Evolutionary conservation across 306 rosid genomes (phyloP).

Genomic region (Castanea crenata): DNA sequence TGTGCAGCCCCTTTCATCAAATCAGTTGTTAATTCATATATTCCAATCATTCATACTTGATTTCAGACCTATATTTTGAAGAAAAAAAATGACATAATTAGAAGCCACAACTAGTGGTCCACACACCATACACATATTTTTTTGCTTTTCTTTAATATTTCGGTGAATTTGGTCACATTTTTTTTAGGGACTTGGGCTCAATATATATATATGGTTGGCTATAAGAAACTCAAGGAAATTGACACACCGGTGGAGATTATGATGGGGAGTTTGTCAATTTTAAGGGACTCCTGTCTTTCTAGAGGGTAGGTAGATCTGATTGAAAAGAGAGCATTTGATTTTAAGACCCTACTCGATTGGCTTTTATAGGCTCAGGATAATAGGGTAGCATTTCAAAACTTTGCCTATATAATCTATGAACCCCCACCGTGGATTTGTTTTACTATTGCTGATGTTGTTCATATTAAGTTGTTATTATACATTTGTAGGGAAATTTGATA

Average conservation of each 20-base stretch:
- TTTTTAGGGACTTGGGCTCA: neutral
- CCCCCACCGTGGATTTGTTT: neutral
- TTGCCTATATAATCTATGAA: too few relatives aligned
- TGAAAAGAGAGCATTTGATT: neutral
- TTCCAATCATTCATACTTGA: neutral
- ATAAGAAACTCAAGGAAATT: neutral
- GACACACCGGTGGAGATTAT: neutral
- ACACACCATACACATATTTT: neutral
- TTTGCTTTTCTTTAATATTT: neutral
- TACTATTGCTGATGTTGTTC: neutral
- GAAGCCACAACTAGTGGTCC: neutral
- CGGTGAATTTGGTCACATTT: constrained; percentile 20
- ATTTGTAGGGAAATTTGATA: too few relatives aligned
- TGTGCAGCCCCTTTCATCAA: neutral
- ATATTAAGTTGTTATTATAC: neutral
- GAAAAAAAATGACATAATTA: neutral
- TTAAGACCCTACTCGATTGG: neutral
- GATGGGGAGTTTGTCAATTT: neutral
- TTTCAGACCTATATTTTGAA: neutral
- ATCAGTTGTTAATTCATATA: neutral
- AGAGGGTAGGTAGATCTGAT: neutral
- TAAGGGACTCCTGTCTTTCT: neutral
- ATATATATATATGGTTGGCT: neutral
- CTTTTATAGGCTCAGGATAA: neutral
- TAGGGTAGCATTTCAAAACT: neutral